phyloP scores from a whole-genome alignment of 441 rosid species.

The Mallotus repandus region DNA sequence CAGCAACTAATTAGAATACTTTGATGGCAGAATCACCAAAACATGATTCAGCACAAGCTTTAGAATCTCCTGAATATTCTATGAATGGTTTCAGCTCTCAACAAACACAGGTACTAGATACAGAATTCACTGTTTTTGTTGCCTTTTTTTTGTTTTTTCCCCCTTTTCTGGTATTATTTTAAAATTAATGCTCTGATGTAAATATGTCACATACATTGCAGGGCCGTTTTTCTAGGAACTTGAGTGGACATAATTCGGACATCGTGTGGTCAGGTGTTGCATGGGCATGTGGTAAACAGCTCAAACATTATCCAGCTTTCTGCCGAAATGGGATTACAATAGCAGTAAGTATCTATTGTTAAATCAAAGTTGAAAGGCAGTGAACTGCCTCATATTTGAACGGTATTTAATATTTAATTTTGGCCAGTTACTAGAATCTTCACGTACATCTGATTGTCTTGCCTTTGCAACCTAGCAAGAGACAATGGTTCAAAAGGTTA shows the following conservation, averaged over 20 bases:
- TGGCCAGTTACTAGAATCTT: background rate
- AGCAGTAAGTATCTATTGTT: constrained; percentile 51
- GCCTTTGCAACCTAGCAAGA: background rate
- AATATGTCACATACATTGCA: constrained; percentile 27
- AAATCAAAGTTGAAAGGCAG: constrained; percentile 12
- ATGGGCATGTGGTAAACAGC: constrained; percentile 91
- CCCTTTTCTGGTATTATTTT: constrained; percentile 4
- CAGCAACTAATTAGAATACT: background rate
- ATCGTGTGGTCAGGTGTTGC: constrained; percentile 83
- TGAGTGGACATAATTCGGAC: constrained; percentile 58
- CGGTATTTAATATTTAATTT: background rate
- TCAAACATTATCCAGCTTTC: constrained; percentile 89
- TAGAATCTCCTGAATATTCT: constrained; percentile 46
- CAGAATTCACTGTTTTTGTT: constrained; percentile 22
- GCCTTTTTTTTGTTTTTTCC: constrained; percentile 7
- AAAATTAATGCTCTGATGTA: constrained; percentile 17
- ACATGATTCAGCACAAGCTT: constrained; percentile 45
- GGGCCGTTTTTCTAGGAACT: constrained; percentile 53
- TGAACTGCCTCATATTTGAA: background rate
- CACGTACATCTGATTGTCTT: background rate
- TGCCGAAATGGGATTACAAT: constrained; percentile 78
- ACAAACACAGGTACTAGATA: constrained; percentile 43
- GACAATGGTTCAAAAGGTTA: background rate
- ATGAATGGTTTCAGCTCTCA: constrained; percentile 45
- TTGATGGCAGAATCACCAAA: constrained; percentile 53